Evolutionary conservation across 2,329 filamentous ascomycete genomes (phyloP).

Genomic region (Pestalotiopsis sp.): DNA sequence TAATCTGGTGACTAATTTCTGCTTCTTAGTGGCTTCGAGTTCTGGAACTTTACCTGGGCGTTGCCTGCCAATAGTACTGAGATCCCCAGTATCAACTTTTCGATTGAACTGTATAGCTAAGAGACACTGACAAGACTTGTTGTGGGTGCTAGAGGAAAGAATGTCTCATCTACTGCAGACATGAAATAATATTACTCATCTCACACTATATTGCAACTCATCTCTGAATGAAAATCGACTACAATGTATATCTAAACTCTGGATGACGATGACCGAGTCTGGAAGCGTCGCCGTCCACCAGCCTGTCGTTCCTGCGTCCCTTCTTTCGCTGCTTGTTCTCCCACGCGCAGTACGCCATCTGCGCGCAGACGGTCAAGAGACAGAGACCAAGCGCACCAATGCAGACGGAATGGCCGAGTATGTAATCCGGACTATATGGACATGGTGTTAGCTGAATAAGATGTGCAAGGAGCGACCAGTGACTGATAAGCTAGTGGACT

Average conservation of each 20-base stretch:
- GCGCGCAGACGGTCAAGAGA: constrained; percentile 30
- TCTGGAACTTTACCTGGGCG: constrained; percentile 24
- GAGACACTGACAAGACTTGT: background rate
- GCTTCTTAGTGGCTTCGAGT: constrained; percentile 28
- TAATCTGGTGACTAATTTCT: background rate
- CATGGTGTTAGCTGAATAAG: background rate
- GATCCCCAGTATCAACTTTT: constrained; percentile 11
- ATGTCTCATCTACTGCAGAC: background rate
- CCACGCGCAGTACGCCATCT: constrained; percentile 40
- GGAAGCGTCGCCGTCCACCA: constrained; percentile 31
- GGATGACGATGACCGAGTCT: constrained; percentile 43
- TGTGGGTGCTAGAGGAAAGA: background rate
- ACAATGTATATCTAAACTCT: constrained; percentile 39
- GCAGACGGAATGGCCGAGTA: constrained; percentile 42
- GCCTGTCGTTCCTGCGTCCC: constrained; percentile 38
- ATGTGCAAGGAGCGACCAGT: background rate
- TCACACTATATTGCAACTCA: background rate
- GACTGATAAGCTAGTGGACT: background rate
- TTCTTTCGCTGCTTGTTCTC: constrained; percentile 42
- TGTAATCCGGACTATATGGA: constrained; percentile 32
- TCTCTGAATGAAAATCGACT: background rate
- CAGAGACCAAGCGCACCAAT: constrained; percentile 39
- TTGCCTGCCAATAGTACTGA: constrained; percentile 17
- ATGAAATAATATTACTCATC: background rate
- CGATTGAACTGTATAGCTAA: background rate